Conservation (phyloP, 2,329 filamentous ascomycete species). For the Aspergillus carbonarius region DNA sequence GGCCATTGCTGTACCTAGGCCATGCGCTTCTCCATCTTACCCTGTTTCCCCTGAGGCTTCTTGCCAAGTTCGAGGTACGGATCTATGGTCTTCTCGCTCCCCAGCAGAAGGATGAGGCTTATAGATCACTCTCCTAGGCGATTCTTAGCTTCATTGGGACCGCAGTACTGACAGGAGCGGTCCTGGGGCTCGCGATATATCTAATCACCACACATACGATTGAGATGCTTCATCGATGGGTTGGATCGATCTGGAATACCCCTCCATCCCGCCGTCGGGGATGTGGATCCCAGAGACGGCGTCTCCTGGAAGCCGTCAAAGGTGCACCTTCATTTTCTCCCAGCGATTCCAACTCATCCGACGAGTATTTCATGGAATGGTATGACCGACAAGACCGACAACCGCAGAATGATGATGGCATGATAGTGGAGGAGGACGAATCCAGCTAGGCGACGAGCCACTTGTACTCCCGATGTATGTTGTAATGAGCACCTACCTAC, state of each 20-base stretch:
- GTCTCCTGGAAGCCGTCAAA: background rate
- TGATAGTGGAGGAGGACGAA: constrained; percentile 37
- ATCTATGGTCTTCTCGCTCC: background rate
- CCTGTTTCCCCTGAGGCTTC: constrained; percentile 51
- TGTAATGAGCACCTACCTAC: too few relatives aligned
- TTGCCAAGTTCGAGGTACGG: constrained; percentile 58
- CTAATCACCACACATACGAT: constrained; percentile 57
- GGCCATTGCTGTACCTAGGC: constrained; percentile 51
- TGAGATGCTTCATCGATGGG: constrained; percentile 49
- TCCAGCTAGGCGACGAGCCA: too few relatives aligned
- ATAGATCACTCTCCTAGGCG: constrained; percentile 31
- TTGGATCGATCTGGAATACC: constrained; percentile 31
- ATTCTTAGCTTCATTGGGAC: constrained; percentile 60
- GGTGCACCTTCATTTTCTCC: background rate
- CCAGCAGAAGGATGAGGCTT: background rate
- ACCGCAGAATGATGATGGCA: constrained; percentile 9
- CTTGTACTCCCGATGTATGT: too few relatives aligned
- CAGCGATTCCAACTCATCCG: background rate
- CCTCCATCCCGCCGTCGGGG: background rate
- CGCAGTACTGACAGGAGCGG: constrained; percentile 65
- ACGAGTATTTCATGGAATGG: background rate
- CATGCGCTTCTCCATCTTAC: constrained; percentile 42
- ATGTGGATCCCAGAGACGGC: background rate
- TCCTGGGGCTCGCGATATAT: constrained; percentile 61
- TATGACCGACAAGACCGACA: background rate